Base-by-base conservation (phyloP, 257 asterid species). In the Nyctanthes arbortristis region DNA sequence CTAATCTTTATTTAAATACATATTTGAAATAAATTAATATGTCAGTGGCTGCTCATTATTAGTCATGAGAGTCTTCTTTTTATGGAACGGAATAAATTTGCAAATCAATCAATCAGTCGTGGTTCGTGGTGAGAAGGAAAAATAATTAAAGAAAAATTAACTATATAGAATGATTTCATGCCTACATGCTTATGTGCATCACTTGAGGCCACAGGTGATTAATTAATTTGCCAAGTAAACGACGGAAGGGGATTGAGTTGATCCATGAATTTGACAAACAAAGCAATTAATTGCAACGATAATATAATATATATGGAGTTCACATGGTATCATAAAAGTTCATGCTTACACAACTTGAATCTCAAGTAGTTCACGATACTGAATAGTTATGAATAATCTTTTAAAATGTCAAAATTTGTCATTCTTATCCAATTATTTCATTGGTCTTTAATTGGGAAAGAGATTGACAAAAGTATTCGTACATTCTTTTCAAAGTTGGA, bases 51-150 rank as follows among this genome's bases (percentile, higher is more conserved):
- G n/a, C n/a, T n/a, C n/a, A n/a, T 7, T 7, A 4, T 4, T 59
- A 63, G 78, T 69, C 64, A 69, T 52, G 71, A 70, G 73, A 62
- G 20, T 74, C 69, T 68, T 40, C 71, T n/a, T 57, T 70, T 49
- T n/a, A 40, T 22, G 67, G 71, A 31, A 28, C 64, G 33, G 22
- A 40, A 55, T 47, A 61, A 60, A 75, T 59, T 34, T 37, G 45
- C 58, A 12, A 49, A 18, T 49, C 65, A n/a, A 14, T 55, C 61
- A 60, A 24, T 16, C 36, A 65, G 34, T 61, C 63, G 11, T 7
- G 63, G 7, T 30, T 34, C 43, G 65, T 64, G 12, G 59, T 29
- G n/a, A 30, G 60, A 52, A 55, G 14, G 18, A 65, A 30, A 45
- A 52, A 36, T 7, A 24, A n/a, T 8, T 8, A 39, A 49, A 35